Evolutionary conservation across 1,284 basidiomycete genomes (phyloP).

Genomic region (Retiboletus flavoniger): DNA sequence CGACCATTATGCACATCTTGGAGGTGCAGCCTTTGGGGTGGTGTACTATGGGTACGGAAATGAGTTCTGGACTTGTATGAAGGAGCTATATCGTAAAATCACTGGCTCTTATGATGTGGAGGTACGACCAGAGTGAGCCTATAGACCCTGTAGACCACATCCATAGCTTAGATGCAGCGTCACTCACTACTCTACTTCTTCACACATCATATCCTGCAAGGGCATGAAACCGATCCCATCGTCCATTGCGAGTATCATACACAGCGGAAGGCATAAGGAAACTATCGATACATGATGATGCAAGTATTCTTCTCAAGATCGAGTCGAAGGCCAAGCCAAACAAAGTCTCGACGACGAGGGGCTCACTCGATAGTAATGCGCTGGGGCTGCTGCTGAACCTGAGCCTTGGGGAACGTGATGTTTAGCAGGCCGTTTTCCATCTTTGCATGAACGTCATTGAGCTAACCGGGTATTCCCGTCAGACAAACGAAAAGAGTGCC

Average conservation of each 20-base stretch:
- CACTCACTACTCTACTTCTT: background rate
- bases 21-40: conserved; percentile 73
- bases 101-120: background rate
- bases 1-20: conserved; percentile 81
- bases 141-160: background rate
- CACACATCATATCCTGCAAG: background rate
- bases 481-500: background rate
- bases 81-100: conserved; percentile 24
- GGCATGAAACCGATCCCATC: background rate
- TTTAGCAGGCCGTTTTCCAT: conserved; percentile 46
- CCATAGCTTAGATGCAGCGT: background rate
- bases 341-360: background rate
- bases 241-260: conserved; percentile 10
- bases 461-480: too few relatives aligned
- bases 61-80: conserved; percentile 49
- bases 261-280: background rate
- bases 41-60: conserved; percentile 66
- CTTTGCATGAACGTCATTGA: conserved; percentile 42
- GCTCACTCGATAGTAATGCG: conserved; percentile 37
- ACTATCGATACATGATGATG: background rate
- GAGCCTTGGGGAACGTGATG: conserved; percentile 44
- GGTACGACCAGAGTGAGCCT: conserved; percentile 5
- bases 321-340: background rate
- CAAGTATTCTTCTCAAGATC: background rate
- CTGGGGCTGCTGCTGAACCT: conserved; percentile 36